Conservation (phyloP, 768 basidiomycete genomes). For the Omphalotus guepiniiformis region DNA sequence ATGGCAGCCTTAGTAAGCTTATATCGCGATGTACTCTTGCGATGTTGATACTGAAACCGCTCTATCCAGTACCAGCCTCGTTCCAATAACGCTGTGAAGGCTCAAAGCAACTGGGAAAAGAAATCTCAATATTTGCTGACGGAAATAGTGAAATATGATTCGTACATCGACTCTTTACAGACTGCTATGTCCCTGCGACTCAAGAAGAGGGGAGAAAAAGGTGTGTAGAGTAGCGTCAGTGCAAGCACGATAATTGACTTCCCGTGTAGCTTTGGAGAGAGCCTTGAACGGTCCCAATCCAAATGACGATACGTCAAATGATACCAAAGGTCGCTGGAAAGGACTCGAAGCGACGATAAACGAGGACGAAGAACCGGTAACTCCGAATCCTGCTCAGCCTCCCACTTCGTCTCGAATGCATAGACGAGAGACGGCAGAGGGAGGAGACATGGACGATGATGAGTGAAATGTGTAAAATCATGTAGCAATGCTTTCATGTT, state of each 20-base stretch:
- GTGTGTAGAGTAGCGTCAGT: constrained; percentile 18
- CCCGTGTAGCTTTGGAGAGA: constrained; percentile 45
- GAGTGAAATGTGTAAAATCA: not conserved
- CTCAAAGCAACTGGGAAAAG: constrained; percentile 88
- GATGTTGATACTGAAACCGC: not conserved
- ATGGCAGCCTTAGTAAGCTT: constrained; percentile 71
- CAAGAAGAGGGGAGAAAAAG: constrained; percentile 88
- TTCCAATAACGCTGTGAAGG: constrained; percentile 68
- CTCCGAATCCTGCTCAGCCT: constrained; percentile 18
- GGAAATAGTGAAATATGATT: constrained; percentile 94
- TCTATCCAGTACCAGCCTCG: constrained; percentile 68
- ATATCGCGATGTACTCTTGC: not conserved
- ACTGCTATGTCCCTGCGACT: constrained; percentile 79
- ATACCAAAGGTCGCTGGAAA: constrained; percentile 33
- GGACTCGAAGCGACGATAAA: constrained; percentile 41
- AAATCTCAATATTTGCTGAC: constrained; percentile 85
- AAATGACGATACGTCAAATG: constrained; percentile 28
- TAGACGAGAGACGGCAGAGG: constrained; percentile 41
- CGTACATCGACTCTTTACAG: constrained; percentile 88
- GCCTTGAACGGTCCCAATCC: constrained; percentile 38
- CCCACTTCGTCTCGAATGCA: constrained; percentile 25
- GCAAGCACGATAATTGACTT: not conserved
- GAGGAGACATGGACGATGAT: constrained; percentile 17
- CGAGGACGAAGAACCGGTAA: constrained; percentile 41
- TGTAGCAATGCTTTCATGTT: not conserved